Evolutionary conservation across 164 flowering plant species (phyloP).

Genomic region (Nelumbo lutea): DNA sequence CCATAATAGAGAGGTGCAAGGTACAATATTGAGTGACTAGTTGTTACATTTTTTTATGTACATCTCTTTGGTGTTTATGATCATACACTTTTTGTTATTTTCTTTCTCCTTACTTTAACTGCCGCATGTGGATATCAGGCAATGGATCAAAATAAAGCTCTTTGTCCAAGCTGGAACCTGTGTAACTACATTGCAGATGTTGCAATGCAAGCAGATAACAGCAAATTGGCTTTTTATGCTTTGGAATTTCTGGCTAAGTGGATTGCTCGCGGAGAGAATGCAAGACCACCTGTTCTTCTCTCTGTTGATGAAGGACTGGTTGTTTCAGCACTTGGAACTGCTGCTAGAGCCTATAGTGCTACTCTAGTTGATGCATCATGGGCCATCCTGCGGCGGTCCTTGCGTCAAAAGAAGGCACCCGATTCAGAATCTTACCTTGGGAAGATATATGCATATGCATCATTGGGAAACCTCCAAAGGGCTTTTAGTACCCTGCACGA

Average conservation of each 20-base stretch:
- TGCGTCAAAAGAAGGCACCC: slow-evolving; percentile 69
- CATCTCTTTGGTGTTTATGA: no score
- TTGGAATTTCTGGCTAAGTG: slow-evolving; percentile 76
- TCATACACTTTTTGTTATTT: neutral
- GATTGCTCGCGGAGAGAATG: slow-evolving; percentile 67
- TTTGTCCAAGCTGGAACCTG: slow-evolving; percentile 68
- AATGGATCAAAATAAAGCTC: slow-evolving; percentile 83
- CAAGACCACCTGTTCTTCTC: slow-evolving; percentile 51
- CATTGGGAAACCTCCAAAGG: slow-evolving; percentile 62
- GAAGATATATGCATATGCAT: slow-evolving; percentile 69
- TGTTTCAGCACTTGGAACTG: slow-evolving; percentile 69
- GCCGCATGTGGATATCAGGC: slow-evolving; percentile 35
- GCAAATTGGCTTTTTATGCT: slow-evolving; percentile 71
- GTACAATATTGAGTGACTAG: slow-evolving; percentile 26
- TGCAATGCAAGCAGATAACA: slow-evolving; percentile 66
- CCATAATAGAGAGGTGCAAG: slow-evolving; percentile 92
- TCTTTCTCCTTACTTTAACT: neutral
- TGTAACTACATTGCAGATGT: slow-evolving; percentile 62
- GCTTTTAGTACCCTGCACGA: slow-evolving; percentile 76
- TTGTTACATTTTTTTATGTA: neutral
- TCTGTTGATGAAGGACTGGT: slow-evolving; percentile 82
- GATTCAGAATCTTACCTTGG: slow-evolving; percentile 69
- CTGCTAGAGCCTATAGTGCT: slow-evolving; percentile 60
- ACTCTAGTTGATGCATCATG: slow-evolving; percentile 83
- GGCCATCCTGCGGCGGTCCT: slow-evolving; percentile 66